A percentile compares a stretch with the other conserved stretches of the same genome.
Conservation (phyloP, 495 filamentous ascomycete genomes). For the Talaromyces liani region DNA sequence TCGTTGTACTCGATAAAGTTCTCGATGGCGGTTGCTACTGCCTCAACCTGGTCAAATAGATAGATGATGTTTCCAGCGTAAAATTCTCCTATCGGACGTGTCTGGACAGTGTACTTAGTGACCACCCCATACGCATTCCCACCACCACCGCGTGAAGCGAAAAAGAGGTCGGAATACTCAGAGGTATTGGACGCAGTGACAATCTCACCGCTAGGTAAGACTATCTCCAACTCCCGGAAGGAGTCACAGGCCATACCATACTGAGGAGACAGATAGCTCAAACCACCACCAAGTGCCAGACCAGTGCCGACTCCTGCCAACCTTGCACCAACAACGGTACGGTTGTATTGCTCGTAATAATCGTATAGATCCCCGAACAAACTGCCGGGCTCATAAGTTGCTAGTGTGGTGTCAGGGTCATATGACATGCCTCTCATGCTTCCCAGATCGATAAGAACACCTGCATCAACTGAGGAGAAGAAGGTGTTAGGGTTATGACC, state of each 20-base stretch:
- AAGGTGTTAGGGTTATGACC: constrained; percentile 38
- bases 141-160: constrained; percentile 44
- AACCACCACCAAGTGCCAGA: constrained; percentile 25
- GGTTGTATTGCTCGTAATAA: constrained; percentile 20
- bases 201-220: constrained; percentile 43
- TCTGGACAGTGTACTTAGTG: constrained; percentile 24
- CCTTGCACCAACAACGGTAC: constrained; percentile 26
- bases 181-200: constrained; percentile 37
- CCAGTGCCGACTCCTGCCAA: constrained; percentile 26
- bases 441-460: constrained; percentile 39
- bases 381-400: constrained; percentile 25
- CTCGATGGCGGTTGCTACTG: constrained; percentile 18
- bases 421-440: constrained; percentile 20
- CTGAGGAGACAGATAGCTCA: constrained; percentile 30
- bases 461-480: constrained; percentile 29
- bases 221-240: constrained; percentile 31
- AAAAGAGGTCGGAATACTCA: constrained; percentile 51
- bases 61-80: constrained; percentile 27
- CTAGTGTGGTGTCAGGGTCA: constrained; percentile 22
- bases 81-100: constrained; percentile 18
- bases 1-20: constrained; percentile 27
- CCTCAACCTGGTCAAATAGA: constrained; percentile 17
- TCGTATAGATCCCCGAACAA: constrained; percentile 25
- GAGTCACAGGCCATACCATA: constrained; percentile 29
- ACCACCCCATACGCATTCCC: constrained; percentile 44